These are phyloP conservation scores for Aspergillus ellipticus DNA, from an alignment of 495 filamentous ascomycete species.

Conservation along the genomic window DNA sequence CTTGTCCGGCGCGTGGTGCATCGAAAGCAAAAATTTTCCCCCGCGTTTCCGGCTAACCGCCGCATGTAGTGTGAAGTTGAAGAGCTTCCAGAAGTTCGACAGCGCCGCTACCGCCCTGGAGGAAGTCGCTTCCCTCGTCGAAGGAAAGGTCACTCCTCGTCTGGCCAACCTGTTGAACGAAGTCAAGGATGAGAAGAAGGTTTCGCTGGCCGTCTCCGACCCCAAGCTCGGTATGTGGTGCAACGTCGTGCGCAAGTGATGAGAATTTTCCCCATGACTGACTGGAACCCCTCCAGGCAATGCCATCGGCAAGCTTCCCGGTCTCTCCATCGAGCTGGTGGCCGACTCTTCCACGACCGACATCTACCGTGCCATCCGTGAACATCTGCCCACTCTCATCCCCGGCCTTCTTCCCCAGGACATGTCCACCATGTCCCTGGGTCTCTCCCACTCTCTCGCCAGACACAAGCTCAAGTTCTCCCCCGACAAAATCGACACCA, in stretches of 20 bases:
- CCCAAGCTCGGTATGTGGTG: constrained; percentile 74
- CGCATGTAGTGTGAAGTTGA: constrained; percentile 74
- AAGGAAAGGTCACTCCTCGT: constrained; percentile 94
- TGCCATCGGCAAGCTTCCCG: constrained; percentile 88
- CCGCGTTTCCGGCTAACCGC: constrained; percentile 24
- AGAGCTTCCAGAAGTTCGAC: constrained; percentile 95
- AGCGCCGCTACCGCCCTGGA: constrained; percentile 80
- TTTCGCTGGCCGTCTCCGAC: constrained; percentile 90
- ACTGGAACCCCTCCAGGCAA: constrained; percentile 48
- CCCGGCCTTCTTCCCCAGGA: constrained; percentile 82
- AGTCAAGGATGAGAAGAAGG: constrained; percentile 97
- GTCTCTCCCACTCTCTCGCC: constrained; percentile 95
- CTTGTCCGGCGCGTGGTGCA: neutral
- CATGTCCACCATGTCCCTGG: constrained; percentile 87
- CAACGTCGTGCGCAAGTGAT: neutral
- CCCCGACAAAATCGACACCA: constrained; percentile 97
- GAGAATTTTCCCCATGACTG: constrained; percentile 1
- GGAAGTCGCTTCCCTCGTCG: constrained; percentile 80
- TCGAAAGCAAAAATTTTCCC: constrained; percentile 16
- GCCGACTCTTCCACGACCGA: constrained; percentile 84
- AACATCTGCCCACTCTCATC: constrained; percentile 84
- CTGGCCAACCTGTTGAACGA: constrained; percentile 76
- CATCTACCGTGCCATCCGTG: constrained; percentile 88
- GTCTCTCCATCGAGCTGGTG: constrained; percentile 76
- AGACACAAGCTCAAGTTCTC: constrained; percentile 99